phyloP scores from a whole-genome alignment of 2,329 filamentous ascomycete species.

The Sporothrix curviconia region DNA sequence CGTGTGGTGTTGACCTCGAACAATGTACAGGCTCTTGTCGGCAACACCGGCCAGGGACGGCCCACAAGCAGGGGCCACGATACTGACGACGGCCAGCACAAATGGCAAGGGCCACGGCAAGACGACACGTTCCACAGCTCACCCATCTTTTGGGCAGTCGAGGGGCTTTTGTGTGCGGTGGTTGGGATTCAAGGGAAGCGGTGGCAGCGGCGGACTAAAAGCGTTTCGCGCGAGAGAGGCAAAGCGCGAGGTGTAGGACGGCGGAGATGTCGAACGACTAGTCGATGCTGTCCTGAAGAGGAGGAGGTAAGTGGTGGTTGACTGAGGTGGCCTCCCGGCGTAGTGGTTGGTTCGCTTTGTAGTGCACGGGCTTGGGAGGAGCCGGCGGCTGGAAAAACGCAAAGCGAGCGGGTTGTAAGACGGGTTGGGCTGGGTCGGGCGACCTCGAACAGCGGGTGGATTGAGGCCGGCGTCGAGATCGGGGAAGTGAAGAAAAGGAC shows the following conservation, averaged over 20 bases:
- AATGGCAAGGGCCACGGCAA: conserved; percentile 90
- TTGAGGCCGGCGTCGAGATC: conserved; percentile 2
- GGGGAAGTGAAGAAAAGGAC: conserved; percentile 3
- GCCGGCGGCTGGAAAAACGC: conserved; percentile 5
- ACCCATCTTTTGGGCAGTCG: conserved; percentile 22
- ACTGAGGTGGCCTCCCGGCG: neutral
- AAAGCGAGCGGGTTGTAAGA: neutral
- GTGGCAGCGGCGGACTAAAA: conserved; percentile 6
- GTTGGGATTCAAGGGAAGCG: neutral
- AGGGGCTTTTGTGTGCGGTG: neutral
- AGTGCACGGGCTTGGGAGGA: conserved; percentile 8
- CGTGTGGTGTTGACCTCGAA: conserved; percentile 56
- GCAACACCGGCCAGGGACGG: conserved; percentile 49
- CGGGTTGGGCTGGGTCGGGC: neutral
- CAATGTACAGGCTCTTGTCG: conserved; percentile 50
- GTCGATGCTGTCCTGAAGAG: neutral
- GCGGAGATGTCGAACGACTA: neutral
- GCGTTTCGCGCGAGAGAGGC: conserved; percentile 5
- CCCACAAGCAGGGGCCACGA: conserved; percentile 62
- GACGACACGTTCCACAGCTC: conserved; percentile 63
- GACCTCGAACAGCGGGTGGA: no score
- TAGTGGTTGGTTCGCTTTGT: neutral
- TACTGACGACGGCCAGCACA: conserved; percentile 66
- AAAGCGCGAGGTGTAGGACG: conserved; percentile 2
- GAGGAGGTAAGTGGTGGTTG: neutral